Evolutionary conservation across 2,329 filamentous ascomycete species (phyloP), one percentile per base, ranked within the genome.

Genomic region (Teratosphaeria destructans): DNA sequence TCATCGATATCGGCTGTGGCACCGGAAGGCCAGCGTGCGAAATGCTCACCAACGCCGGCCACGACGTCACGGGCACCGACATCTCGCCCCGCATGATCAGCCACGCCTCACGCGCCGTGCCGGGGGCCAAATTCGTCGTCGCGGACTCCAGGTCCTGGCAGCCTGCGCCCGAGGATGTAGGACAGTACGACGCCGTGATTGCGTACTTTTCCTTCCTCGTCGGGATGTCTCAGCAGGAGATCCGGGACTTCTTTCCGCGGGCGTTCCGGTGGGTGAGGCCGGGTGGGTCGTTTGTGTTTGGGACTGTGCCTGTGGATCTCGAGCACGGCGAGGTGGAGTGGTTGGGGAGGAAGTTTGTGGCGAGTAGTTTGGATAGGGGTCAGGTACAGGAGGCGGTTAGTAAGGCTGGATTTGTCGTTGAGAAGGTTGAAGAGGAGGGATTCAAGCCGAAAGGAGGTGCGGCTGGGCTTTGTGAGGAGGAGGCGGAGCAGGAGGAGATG

Each of bases 141-240:
- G 54, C 53, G 14, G 57, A 59, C 32, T 52, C 57, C 2, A 52
- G 58, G 3, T 55, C 54, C 1, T 64, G 60, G 60, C 52, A 61
- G n/a, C 61, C 63, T 1, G 47, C 59, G 4, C 19, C 43, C 19
- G 43, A n/a, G 19, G 19, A 49, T 23, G 10, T 49, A 5, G 43
- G 43, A 23, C 43, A 49, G 43, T 54, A 56, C 11, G 58, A 63
- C 35, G 59, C 53, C 16, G 60, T 62, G 5, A 34, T 57, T 5
- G 58, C 58, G 8, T 62, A 59, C 39, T 63, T 62, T 55, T 59
- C 60, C 52, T 39, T 59, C 6, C 54, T 63, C 5, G 57, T 49
- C 12, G 61, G 60, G 14, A 54, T 63, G 49, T 54, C 56, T 35
- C 60, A 64, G 55, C 37, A 59, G 32, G 63, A 64, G 26, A 63